phyloP scores from a whole-genome alignment of 192 early-diverging fungal species.

The Thamnidium elegans region DNA sequence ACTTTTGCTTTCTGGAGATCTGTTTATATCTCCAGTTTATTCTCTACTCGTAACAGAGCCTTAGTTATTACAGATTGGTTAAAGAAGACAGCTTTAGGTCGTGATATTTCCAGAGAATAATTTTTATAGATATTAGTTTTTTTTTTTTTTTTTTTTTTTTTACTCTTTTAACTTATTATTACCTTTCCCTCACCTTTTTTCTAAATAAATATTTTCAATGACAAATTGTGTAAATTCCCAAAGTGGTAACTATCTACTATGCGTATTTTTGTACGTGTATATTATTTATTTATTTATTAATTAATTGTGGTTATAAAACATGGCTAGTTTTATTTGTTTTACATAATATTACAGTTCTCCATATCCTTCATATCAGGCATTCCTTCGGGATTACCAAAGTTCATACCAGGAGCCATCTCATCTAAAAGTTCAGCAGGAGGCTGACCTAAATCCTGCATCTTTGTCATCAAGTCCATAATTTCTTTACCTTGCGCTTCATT shows the following conservation, averaged over 20 bases:
- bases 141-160: conserved; percentile 4
- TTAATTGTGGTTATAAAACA: background rate
- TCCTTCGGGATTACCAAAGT: conserved; percentile 66
- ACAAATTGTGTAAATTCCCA: too few species aligned
- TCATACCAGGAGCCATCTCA: conserved; percentile 88
- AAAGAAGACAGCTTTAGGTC: conserved; percentile 87
- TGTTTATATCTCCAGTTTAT: conserved; percentile 74
- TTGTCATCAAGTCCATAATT: conserved; percentile 91
- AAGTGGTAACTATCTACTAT: background rate
- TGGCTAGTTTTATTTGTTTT: background rate
- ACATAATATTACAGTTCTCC: conserved; percentile 54
- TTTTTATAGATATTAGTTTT: too few species aligned
- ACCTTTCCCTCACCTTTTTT: background rate
- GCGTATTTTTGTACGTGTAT: background rate
- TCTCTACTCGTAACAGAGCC: conserved; percentile 78
- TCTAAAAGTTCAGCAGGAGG: conserved; percentile 89
- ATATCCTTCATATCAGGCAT: conserved; percentile 52
- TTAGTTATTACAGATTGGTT: conserved; percentile 89
- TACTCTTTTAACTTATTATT: background rate
- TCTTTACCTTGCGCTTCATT: conserved; percentile 65
- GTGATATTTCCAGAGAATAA: conserved; percentile 90
- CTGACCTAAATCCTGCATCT: conserved; percentile 97
- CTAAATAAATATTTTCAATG: too few species aligned
- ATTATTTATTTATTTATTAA: background rate
- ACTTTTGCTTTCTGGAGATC: conserved; percentile 80